These are phyloP conservation scores for Zoysia matrella DNA, from an alignment of 202 grass and related monocot genomes.

Conservation along the genomic window DNA sequence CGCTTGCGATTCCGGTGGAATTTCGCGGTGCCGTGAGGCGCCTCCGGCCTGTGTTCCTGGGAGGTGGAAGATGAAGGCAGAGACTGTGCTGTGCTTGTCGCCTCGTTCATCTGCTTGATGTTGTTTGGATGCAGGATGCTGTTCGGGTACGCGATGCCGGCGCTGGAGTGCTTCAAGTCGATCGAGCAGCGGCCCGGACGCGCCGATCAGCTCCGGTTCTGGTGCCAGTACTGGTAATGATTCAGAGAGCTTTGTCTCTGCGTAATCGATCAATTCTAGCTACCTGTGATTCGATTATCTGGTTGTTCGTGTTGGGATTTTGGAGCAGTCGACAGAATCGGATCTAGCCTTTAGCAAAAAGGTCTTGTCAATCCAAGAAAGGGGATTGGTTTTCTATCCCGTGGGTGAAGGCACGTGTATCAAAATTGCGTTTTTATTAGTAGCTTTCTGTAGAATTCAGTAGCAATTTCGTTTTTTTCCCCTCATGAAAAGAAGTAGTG, in stretches of 20 bases:
- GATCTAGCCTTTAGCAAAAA: background rate
- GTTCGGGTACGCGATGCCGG: constrained; percentile 83
- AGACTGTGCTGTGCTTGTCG: background rate
- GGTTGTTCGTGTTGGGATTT: background rate
- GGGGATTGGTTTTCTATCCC: background rate
- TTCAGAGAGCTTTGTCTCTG: constrained; percentile 15
- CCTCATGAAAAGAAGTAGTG: background rate
- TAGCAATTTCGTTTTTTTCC: background rate
- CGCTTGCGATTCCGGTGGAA: constrained; percentile 1
- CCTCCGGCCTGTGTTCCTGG: background rate
- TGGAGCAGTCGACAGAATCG: background rate
- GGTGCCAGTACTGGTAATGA: constrained; percentile 95
- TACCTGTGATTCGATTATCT: background rate
- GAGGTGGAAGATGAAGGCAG: background rate
- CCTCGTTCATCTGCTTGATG: constrained; percentile 17
- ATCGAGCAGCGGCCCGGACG: constrained; percentile 69
- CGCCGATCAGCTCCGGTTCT: constrained; percentile 80
- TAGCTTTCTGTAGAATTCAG: background rate
- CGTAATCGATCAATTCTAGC: background rate
- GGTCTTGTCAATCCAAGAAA: background rate
- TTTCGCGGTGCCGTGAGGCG: background rate
- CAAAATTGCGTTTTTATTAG: background rate
- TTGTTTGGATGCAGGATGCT: constrained; percentile 52
- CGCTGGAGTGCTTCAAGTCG: constrained; percentile 91
- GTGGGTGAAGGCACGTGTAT: background rate